Percentiles rank a stretch among this genome's conserved stretches.
These are phyloP conservation scores for Omphalotus guepiniiformis DNA, from an alignment of 768 basidiomycete genomes.

Conservation along the genomic window DNA sequence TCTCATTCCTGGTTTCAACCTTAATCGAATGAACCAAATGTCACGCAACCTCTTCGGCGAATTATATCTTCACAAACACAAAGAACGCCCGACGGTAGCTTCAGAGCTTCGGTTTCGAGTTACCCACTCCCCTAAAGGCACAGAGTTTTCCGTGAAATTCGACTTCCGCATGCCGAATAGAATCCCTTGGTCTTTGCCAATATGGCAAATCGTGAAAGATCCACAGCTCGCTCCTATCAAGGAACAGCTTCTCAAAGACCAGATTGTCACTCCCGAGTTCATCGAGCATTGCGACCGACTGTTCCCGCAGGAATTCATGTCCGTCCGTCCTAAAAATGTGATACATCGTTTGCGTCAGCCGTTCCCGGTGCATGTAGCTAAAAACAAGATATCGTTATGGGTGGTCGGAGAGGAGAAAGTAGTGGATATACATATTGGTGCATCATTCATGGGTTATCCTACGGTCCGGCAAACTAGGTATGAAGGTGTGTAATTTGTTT, in stretches of 20 bases:
- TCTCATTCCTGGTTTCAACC: conserved; percentile 1
- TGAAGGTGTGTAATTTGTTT: background rate
- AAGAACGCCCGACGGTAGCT: background rate
- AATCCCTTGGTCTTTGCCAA: conserved; percentile 4
- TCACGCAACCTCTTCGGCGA: background rate
- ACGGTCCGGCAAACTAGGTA: background rate
- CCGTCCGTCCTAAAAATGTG: conserved; percentile 1
- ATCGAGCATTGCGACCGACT: conserved; percentile 5
- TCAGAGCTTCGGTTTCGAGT: conserved; percentile 4
- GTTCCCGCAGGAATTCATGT: conserved; percentile 1
- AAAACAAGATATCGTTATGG: conserved; percentile 3
- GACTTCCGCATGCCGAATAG: conserved; percentile 4
- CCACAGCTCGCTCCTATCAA: background rate
- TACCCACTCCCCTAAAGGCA: too few species aligned
- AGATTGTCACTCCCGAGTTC: background rate
- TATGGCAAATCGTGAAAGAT: conserved; percentile 5
- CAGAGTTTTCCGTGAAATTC: background rate
- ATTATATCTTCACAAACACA: background rate
- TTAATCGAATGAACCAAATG: background rate
- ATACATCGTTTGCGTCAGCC: conserved; percentile 4
- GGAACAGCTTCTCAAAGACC: conserved; percentile 1
- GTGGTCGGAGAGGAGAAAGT: conserved; percentile 5
- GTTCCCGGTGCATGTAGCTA: conserved; percentile 2
- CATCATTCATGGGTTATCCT: conserved; percentile 3
- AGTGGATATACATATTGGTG: conserved; percentile 6